A percentile compares a stretch with the other conserved stretches of the same genome.
These are phyloP conservation scores for Paragyromitra xinjiangensis DNA, from an alignment of 495 filamentous ascomycete species.

Conservation along the genomic window DNA sequence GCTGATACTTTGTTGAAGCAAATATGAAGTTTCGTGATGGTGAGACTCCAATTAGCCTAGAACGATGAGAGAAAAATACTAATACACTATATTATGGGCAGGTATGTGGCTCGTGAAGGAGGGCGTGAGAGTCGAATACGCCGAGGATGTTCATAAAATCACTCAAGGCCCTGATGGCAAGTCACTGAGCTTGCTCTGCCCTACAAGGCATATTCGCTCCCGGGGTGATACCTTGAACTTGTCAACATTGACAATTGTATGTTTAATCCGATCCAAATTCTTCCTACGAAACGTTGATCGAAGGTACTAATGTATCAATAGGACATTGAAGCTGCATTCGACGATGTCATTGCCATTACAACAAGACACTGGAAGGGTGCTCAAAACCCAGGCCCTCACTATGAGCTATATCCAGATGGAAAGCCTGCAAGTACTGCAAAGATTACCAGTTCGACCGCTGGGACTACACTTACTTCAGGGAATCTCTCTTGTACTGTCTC, in stretches of 20 bases:
- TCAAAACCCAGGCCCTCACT: slow-evolving; percentile 69
- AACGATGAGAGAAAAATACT: slow-evolving; percentile 14
- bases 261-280: slow-evolving; percentile 19
- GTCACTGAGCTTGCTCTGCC: slow-evolving; percentile 63
- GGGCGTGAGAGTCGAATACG: slow-evolving; percentile 64
- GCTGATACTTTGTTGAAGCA: neutral
- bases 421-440: slow-evolving; percentile 61
- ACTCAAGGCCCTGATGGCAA: slow-evolving; percentile 57
- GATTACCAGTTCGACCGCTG: slow-evolving; percentile 63
- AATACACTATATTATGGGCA: slow-evolving; percentile 21
- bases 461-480: slow-evolving; percentile 68
- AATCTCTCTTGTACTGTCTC: slow-evolving; percentile 65
- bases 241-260: slow-evolving; percentile 62
- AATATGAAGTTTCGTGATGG: slow-evolving; percentile 64
- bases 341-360: slow-evolving; percentile 70
- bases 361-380: slow-evolving; percentile 71
- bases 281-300: neutral
- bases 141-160: slow-evolving; percentile 65
- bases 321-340: slow-evolving; percentile 65
- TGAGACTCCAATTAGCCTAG: slow-evolving; percentile 2
- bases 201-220: slow-evolving; percentile 61
- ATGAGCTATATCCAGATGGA: slow-evolving; percentile 67
- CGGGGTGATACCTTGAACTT: slow-evolving; percentile 70
- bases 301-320: slow-evolving; percentile 60
- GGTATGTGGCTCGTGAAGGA: slow-evolving; percentile 65